A percentile compares a stretch with the other conserved stretches of the same genome.
Conservation (phyloP, 768 basidiomycete genomes). For the Russula emetica region DNA sequence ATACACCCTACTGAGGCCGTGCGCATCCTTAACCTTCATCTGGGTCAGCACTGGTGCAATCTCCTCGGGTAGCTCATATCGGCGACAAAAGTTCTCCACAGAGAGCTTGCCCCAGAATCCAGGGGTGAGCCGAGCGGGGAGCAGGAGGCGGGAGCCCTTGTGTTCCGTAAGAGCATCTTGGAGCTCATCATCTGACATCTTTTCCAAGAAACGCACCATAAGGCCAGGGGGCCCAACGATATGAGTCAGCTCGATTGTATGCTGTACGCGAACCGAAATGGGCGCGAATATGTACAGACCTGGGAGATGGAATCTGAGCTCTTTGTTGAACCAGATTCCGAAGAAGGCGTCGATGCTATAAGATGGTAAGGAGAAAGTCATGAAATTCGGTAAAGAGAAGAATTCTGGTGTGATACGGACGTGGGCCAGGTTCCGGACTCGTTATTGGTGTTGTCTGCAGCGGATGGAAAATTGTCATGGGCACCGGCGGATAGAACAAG, state of each 20-base stretch:
- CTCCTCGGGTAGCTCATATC: constrained; percentile 17
- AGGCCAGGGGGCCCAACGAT: neutral
- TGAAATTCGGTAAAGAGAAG: neutral
- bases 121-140: constrained; percentile 17
- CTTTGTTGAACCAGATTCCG: constrained; percentile 8
- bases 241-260: neutral
- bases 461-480: neutral
- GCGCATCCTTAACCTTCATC: constrained; percentile 17
- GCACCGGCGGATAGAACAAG: constrained; percentile 8
- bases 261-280: neutral
- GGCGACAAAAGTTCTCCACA: constrained; percentile 15
- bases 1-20: constrained; percentile 14
- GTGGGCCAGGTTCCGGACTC: neutral
- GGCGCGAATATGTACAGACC: constrained; percentile 6
- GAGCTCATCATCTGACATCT: constrained; percentile 22
- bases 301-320: constrained; percentile 18
- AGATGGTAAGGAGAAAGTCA: neutral
- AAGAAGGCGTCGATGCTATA: neutral
- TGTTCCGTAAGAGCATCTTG: constrained; percentile 12
- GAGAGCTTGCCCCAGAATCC: constrained; percentile 9
- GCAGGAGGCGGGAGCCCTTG: constrained; percentile 14
- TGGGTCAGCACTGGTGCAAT: constrained; percentile 3
- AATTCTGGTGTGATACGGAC: neutral
- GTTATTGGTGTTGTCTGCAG: neutral
- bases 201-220: neutral